A percentile compares a stretch with the other conserved stretches of the same genome.
phyloP scores from a whole-genome alignment of 2,329 filamentous ascomycete genomes.

The Claviceps cyperi region DNA sequence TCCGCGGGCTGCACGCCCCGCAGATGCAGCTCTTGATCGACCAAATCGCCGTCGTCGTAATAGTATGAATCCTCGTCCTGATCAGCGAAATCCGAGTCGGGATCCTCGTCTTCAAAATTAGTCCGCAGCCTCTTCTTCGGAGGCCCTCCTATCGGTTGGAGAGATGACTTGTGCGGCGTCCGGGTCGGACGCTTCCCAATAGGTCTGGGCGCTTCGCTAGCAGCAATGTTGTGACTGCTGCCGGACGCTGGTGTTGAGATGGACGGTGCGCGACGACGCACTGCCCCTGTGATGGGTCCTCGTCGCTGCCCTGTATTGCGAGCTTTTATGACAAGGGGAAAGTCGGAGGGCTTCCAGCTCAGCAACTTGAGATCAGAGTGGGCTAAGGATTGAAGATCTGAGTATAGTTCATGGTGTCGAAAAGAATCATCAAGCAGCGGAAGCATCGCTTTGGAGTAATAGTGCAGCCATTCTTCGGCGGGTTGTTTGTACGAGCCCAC shows the following conservation, averaged over 20 bases:
- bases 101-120: constrained; percentile 22
- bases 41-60: constrained; percentile 10
- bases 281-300: not conserved
- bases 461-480: constrained; percentile 27
- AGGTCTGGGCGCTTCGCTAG: constrained; percentile 12
- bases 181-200: constrained; percentile 16
- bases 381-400: constrained; percentile 20
- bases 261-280: constrained; percentile 1
- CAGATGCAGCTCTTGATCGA: constrained; percentile 15
- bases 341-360: constrained; percentile 14
- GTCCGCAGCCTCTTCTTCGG: constrained; percentile 31
- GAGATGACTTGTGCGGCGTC: constrained; percentile 6
- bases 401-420: constrained; percentile 16
- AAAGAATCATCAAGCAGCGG: constrained; percentile 21
- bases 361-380: constrained; percentile 13
- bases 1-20: constrained; percentile 15
- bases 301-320: constrained; percentile 9
- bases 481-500: constrained; percentile 26
- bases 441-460: constrained; percentile 28
- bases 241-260: not conserved
- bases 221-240: constrained; percentile 10
- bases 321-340: constrained; percentile 15
- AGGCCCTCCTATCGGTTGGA: constrained; percentile 13
- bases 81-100: constrained; percentile 20
- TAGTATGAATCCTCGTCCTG: constrained; percentile 20